Evolutionary conservation across 2,329 filamentous ascomycete genomes (phyloP), one percentile per base, ranked within the genome.

Genomic region (Dactylellina drechsleri): DNA sequence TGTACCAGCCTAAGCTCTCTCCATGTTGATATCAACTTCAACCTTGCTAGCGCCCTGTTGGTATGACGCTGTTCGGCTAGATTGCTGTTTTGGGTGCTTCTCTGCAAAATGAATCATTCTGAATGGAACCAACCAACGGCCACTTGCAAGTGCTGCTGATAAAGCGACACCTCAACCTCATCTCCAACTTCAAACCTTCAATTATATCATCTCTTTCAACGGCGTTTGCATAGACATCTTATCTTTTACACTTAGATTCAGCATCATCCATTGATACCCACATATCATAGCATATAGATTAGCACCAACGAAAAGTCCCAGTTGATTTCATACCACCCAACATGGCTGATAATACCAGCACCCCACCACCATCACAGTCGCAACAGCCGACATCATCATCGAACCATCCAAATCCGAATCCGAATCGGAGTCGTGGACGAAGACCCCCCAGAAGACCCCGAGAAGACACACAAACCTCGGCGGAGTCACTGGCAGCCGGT

Each of bases 381-480:
- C 52, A 58, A 52, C 62, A 58, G 26, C 31, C 54, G 52, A 23
- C 67, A 45, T 15, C 31, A 36, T 36, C 31, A 36, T 36, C 31
- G 10, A 65, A 58, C 28, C 28, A 36, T 36, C 31, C 5, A 5
- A 36, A 20, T 40, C 36, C 47, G 31, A 61, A 73, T 45, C 54
- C 56, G 45, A 73, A 56, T 53, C 60, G 68, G 28, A 73, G 61
- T 23, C 61, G 61, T 23, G 56, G 56, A 52, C 61, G 68, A 40
- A 64, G 68, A 57, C 28, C 40, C 15, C 61, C 68, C 3, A 60
- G 68, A 61, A 18, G 56, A 52, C 61, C 68, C 8, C 47, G 68
- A 61, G 68, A 73, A 61, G 62, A 66, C 13, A 40, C 56, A 31
- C 36, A 59, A 28, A 54, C 68, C 47, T 73, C 68, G 18, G 56